Percentiles rank a stretch among this genome's conserved stretches.
phyloP scores from a whole-genome alignment of 2,329 filamentous ascomycete genomes.

The Falciphora oryzae region DNA sequence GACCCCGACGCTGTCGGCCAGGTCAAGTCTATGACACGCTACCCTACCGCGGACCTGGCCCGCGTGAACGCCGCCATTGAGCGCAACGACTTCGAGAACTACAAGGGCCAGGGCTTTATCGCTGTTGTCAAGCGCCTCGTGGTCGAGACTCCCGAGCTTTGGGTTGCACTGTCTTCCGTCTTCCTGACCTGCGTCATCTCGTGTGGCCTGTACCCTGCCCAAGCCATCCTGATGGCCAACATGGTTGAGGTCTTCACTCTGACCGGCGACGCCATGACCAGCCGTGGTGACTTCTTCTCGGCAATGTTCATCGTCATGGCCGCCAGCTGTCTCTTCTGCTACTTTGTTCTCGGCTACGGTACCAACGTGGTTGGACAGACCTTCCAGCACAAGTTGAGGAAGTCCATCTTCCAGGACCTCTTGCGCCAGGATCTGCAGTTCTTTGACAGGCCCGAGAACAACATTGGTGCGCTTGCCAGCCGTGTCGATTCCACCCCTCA shows the following conservation, averaged over 20 bases:
- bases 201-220: conserved; percentile 31
- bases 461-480: conserved; percentile 81
- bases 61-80: conserved; percentile 11
- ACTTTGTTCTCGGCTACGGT: conserved; percentile 32
- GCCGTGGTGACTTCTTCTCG: conserved; percentile 44
- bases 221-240: conserved; percentile 36
- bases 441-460: conserved; percentile 87
- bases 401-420: conserved; percentile 66
- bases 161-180: conserved; percentile 13
- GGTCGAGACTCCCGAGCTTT: conserved; percentile 14
- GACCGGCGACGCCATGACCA: conserved; percentile 23
- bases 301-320: conserved; percentile 46
- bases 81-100: conserved; percentile 16
- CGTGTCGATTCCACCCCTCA: conserved; percentile 81
- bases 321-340: conserved; percentile 35
- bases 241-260: conserved; percentile 36
- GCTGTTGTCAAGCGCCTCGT: conserved; percentile 12
- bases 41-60: conserved; percentile 15
- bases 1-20: conserved; percentile 11
- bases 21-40: conserved; percentile 18
- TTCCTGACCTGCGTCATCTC: conserved; percentile 21
- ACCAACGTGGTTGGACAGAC: conserved; percentile 22
- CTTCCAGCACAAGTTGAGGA: conserved; percentile 27
- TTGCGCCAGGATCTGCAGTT: conserved; percentile 89
- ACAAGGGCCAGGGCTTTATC: conserved; percentile 16